Conservation (phyloP, 2,329 filamentous ascomycete species). For the Hortaea sp. region DNA sequence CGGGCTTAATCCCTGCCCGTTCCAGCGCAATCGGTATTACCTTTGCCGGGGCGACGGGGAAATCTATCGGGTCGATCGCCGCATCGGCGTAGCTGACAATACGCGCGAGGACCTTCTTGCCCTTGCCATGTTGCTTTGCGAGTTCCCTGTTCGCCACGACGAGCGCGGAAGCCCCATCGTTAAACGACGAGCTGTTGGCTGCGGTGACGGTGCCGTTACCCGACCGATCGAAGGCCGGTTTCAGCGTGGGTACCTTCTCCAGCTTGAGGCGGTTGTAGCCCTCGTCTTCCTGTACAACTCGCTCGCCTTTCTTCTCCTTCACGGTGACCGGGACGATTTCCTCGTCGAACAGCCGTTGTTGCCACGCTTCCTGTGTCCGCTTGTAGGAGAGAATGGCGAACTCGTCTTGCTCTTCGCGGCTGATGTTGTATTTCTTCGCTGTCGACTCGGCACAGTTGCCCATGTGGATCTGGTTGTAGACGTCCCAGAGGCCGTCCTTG, state of each 20-base stretch:
- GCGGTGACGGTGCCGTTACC: constrained; percentile 87
- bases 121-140: constrained; percentile 66
- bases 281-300: constrained; percentile 71
- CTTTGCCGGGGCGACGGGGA: constrained; percentile 84
- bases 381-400: constrained; percentile 86
- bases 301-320: constrained; percentile 72
- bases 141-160: constrained; percentile 74
- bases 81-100: constrained; percentile 84
- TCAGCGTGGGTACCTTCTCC: constrained; percentile 76
- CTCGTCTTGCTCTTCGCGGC: constrained; percentile 77
- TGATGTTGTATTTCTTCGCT: constrained; percentile 74
- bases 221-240: constrained; percentile 81
- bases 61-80: constrained; percentile 82
- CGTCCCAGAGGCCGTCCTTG: constrained; percentile 90
- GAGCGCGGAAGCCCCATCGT: constrained; percentile 85
- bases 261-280: constrained; percentile 78
- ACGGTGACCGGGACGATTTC: constrained; percentile 86
- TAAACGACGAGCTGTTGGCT: constrained; percentile 87
- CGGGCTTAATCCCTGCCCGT: constrained; percentile 79
- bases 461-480: constrained; percentile 97
- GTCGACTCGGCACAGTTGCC: constrained; percentile 93
- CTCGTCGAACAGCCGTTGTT: constrained; percentile 68
- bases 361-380: constrained; percentile 84
- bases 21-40: constrained; percentile 84
- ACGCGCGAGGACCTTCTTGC: constrained; percentile 73